A percentile compares a stretch with the other conserved stretches of the same genome.
phyloP scores from a whole-genome alignment of 805 yeast genomes.

The Cyberlindnera saturnus region DNA sequence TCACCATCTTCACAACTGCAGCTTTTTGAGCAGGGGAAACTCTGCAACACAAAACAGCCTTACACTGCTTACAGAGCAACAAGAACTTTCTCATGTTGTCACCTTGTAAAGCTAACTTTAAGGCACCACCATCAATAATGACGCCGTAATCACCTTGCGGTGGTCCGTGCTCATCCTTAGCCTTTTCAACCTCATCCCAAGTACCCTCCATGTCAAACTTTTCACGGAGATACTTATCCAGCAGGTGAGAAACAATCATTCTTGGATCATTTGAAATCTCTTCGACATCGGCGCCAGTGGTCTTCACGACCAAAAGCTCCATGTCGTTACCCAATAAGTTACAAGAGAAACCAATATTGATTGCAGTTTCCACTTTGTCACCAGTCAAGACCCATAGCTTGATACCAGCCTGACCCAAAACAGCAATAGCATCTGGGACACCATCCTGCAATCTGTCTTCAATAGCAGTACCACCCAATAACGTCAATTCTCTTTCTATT shows the following conservation, averaged over 20 bases:
- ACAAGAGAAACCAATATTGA: conserved; percentile 82
- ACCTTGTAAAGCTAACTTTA: conserved; percentile 44
- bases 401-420: conserved; percentile 69
- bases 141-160: conserved; percentile 66
- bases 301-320: conserved; percentile 64
- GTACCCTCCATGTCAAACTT: conserved; percentile 57
- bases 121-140: conserved; percentile 76
- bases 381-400: conserved; percentile 85
- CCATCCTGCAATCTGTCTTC: conserved; percentile 84
- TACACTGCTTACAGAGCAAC: conserved; percentile 71
- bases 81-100: conserved; percentile 50
- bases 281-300: conserved; percentile 49
- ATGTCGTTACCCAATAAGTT: conserved; percentile 68
- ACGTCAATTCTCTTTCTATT: conserved; percentile 57
- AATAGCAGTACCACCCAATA: conserved; percentile 82
- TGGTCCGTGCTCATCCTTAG: conserved; percentile 53
- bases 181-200: conserved; percentile 46
- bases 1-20: conserved; percentile 74
- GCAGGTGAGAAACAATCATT: conserved; percentile 39
- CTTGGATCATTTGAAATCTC: conserved; percentile 34
- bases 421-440: conserved; percentile 74
- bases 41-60: conserved; percentile 78
- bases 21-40: conserved; percentile 88
- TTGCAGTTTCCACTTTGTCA: conserved; percentile 86
- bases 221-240: conserved; percentile 45